Base-by-base conservation (phyloP, 1,139 yeast genomes). In the Candida anutae region DNA sequence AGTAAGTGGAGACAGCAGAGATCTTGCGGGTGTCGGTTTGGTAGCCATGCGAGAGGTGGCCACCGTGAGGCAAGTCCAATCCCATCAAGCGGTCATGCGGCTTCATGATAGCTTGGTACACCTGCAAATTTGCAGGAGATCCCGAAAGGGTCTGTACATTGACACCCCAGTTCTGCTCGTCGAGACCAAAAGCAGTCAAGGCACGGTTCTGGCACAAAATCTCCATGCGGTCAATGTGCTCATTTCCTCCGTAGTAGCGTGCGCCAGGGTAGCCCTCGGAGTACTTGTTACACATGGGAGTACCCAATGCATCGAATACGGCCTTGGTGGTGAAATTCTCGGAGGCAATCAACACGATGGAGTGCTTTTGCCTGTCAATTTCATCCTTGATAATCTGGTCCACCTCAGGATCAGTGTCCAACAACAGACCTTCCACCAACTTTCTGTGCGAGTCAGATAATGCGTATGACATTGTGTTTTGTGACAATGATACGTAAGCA, bases 81-180 rank as follows among this genome's bases (percentile, higher is more conserved):
- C 97, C 97, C 97, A 88, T 88, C 55, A 88, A 69, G 61, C 97
- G 76, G 50, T 87, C 97, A 46, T 87, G 95, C 29, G 93, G 94
- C 57, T 81, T 85, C 79, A 88, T 77, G 43, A 88, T 67, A 33
- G 96, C 96, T 57, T 85, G 93, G 65, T 90, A 90, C 27, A 85
- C 95, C 58, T 90, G 93, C 55, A 90, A 74, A 64, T 90, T 90
- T 36, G 98, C 98, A 39, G 97, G 97, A 18, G 97, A 87, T 41
- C 98, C 98, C 32, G 94, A 82, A 46, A 90, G 69, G 20, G 96
- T 74, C 67, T 90, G 98, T 30, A 90, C 98, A 50, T 90, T 90
- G 49, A 90, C 97, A 38, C 98, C 97, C 97, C 98, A 90, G 56
- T 78, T 74, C 40, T 77, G 93, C 28, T 88, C 66, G 46, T 81